phyloP scores from a whole-genome alignment of 2,329 filamentous ascomycete species.

The Fonsecaea pugnacius region DNA sequence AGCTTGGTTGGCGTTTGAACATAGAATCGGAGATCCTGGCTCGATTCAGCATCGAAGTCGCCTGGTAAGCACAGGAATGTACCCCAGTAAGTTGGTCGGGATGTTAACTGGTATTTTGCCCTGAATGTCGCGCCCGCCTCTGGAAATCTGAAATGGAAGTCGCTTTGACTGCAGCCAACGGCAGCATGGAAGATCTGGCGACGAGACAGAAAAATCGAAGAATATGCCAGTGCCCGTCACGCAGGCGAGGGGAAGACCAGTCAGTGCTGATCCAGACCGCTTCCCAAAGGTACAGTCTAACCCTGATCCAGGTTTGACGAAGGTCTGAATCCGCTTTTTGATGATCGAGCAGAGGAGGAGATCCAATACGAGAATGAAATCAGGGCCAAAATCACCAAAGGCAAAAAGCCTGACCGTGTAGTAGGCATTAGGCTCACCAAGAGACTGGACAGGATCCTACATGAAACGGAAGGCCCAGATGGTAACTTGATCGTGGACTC shows the following conservation, averaged over 20 bases:
- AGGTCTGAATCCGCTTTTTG: neutral
- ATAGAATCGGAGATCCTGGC: neutral
- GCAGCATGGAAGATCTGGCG: neutral
- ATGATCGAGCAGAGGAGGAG: neutral
- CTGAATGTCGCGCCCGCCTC: neutral
- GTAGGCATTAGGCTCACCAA: conserved; percentile 4
- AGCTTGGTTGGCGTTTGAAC: neutral
- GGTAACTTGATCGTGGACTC: neutral
- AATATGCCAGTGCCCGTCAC: neutral
- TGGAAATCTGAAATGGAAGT: conserved; percentile 6
- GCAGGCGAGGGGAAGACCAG: neutral
- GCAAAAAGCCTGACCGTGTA: neutral
- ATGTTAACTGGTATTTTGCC: neutral
- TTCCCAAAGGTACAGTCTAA: neutral
- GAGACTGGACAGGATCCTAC: neutral
- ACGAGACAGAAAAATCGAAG: neutral
- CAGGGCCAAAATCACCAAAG: neutral
- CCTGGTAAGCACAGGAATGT: neutral
- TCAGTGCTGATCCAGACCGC: neutral
- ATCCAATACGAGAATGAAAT: neutral
- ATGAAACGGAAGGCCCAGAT: neutral
- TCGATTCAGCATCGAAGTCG: conserved; percentile 2
- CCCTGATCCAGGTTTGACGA: neutral
- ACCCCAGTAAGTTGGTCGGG: too few relatives aligned
- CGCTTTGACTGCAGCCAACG: neutral